phyloP scores from a whole-genome alignment of 2,329 filamentous ascomycete genomes.

The Xylaria sp. region DNA sequence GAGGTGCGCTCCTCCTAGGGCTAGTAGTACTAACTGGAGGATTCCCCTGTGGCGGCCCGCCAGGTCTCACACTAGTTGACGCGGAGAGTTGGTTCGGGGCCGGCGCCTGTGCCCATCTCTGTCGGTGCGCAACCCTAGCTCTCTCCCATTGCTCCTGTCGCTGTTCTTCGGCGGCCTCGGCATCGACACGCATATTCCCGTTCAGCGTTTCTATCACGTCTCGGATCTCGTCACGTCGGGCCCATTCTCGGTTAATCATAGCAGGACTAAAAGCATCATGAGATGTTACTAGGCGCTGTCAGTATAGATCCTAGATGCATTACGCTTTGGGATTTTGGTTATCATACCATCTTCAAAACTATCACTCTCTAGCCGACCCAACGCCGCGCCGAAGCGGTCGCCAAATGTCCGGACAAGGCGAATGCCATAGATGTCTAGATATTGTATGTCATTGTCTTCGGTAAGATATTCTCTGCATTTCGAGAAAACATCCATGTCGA shows the following conservation, averaged over 20 bases:
- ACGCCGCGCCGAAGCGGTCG: background rate
- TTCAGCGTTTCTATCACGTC: constrained; percentile 8
- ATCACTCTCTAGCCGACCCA: constrained; percentile 3
- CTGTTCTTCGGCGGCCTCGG: constrained; percentile 9
- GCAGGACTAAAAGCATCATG: constrained; percentile 11
- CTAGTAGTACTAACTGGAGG: background rate
- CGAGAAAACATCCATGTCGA: constrained; percentile 15
- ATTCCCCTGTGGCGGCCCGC: background rate
- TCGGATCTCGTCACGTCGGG: constrained; percentile 18
- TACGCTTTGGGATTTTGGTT: background rate
- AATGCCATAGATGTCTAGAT: constrained; percentile 10
- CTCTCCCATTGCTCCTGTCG: constrained; percentile 18
- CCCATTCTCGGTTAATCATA: constrained; percentile 22
- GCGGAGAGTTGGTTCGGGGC: background rate
- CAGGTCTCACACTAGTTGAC: background rate
- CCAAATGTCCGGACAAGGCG: constrained; percentile 18
- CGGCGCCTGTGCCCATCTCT: constrained; percentile 7
- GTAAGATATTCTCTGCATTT: background rate
- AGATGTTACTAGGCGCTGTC: constrained; percentile 1
- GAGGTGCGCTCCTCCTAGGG: background rate
- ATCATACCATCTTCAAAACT: constrained; percentile 18
- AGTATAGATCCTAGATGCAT: background rate
- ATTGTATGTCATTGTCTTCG: background rate
- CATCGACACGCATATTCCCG: background rate
- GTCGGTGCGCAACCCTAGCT: constrained; percentile 7